These are phyloP conservation scores for Axilococcus clingmanii DNA, from an alignment of 139 green algal species.

Conservation along the genomic window DNA sequence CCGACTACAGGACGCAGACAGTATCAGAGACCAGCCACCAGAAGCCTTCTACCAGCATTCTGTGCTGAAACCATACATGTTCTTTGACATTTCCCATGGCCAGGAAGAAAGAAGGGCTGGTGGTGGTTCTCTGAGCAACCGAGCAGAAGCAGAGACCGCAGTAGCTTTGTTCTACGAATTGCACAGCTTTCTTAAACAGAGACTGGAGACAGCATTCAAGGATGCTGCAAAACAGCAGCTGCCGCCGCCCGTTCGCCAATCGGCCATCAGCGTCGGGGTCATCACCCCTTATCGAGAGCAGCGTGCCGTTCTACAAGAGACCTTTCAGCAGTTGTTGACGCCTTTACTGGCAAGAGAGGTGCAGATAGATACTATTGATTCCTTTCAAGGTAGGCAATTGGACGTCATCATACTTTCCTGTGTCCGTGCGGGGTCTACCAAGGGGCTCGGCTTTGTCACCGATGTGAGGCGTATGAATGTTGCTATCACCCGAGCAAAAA, in stretches of 20 bases:
- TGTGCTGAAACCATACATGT: slow-evolving; percentile 73
- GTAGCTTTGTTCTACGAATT: slow-evolving; percentile 61
- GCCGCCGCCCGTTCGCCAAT: slow-evolving; percentile 2
- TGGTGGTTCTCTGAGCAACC: slow-evolving; percentile 34
- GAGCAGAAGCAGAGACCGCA: slow-evolving; percentile 60
- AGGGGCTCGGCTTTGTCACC: slow-evolving; percentile 29
- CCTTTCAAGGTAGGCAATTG: slow-evolving; percentile 86
- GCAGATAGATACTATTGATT: slow-evolving; percentile 83
- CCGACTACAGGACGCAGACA: slow-evolving; percentile 31
- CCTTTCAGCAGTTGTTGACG: slow-evolving; percentile 46
- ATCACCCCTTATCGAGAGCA: slow-evolving; percentile 85
- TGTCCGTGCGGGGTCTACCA: slow-evolving; percentile 44
- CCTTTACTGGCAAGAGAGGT: slow-evolving; percentile 32
- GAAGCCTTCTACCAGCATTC: slow-evolving; percentile 37
- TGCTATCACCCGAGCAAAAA: slow-evolving; percentile 70
- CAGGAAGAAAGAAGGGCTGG: slow-evolving; percentile 24
- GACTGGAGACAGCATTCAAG: not conserved
- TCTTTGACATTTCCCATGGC: slow-evolving; percentile 74
- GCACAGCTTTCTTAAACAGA: slow-evolving; percentile 15
- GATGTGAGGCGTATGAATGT: slow-evolving; percentile 81
- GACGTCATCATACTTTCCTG: slow-evolving; percentile 90
- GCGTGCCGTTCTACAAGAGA: slow-evolving; percentile 40
- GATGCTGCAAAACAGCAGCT: not conserved
- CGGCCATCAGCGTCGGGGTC: slow-evolving; percentile 48
- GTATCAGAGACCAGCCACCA: slow-evolving; percentile 3